Percentiles rank a stretch among this genome's conserved stretches.
These are phyloP conservation scores for Malus hybrid DNA, from an alignment of 331 rosid genomes.

Conservation along the genomic window DNA sequence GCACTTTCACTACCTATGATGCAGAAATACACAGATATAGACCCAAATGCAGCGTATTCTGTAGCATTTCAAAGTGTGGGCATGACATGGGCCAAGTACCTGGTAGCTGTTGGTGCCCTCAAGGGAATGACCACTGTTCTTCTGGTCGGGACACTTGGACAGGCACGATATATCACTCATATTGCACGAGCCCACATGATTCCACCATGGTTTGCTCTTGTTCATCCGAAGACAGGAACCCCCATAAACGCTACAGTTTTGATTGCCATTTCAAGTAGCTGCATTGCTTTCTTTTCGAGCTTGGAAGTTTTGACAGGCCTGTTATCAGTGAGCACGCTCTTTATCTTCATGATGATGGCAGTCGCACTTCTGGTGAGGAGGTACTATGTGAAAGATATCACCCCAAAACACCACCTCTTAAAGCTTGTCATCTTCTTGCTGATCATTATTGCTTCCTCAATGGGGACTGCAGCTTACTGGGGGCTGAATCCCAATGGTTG, in stretches of 20 bases:
- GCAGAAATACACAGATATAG: slow-evolving; percentile 67
- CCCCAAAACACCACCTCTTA: slow-evolving; percentile 29
- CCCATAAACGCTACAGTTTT: slow-evolving; percentile 70
- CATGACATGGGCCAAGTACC: no score
- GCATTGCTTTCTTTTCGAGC: slow-evolving; percentile 60
- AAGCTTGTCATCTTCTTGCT: slow-evolving; percentile 41
- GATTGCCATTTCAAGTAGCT: slow-evolving; percentile 33
- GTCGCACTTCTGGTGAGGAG: slow-evolving; percentile 69
- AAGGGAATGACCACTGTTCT: no score
- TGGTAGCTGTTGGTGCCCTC: no score
- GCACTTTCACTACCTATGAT: slow-evolving; percentile 63
- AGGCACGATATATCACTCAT: no score
- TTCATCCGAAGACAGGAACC: slow-evolving; percentile 71
- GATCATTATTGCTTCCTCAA: slow-evolving; percentile 55
- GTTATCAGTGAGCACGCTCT: slow-evolving; percentile 65
- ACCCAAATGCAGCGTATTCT: slow-evolving; percentile 47
- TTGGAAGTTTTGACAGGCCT: slow-evolving; percentile 46
- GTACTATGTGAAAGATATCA: slow-evolving; percentile 51
- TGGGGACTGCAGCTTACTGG: slow-evolving; percentile 62
- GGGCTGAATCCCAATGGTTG: slow-evolving; percentile 47
- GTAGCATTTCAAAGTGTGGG: no score
- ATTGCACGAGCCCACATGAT: no score
- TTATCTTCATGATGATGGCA: slow-evolving; percentile 65
- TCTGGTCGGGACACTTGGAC: no score
- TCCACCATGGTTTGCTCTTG: slow-evolving; percentile 75